Base-by-base conservation (phyloP, 768 basidiomycete species). In the Boletus rufocinnamomeus region DNA sequence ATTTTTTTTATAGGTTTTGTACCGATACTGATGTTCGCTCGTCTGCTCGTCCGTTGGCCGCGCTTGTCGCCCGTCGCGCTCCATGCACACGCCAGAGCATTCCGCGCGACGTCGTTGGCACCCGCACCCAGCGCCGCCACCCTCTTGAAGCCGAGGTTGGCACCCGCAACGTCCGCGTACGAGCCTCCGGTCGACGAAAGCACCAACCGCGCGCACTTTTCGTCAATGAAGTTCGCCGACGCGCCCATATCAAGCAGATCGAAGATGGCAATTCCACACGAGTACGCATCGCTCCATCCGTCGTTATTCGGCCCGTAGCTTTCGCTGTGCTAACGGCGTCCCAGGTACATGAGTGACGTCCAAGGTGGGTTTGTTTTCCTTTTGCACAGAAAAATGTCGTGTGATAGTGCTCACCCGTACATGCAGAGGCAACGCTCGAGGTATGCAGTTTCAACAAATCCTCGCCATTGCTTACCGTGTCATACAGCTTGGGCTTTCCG, bases 301-400 rank as follows among this genome's bases (percentile, higher is more conserved):
- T 45, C 50, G 37, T 40, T 45, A 21, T 48, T 37, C 28, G 34
- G 45, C 46, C 23, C 6, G 46, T 48, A 23, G 37, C 38, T 59
- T 48, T 72, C 51, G 60, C 51, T 61, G 27, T 63, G 48, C 69
- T 69, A 47, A 69, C 57, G 52, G 56, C 21, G 30, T 49, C n/a
- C 25, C 53, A 79, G 79, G 60, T 76, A 72, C 58, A 66, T 81
- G 72, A 78, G 79, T 27, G 79, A 81, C 59, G 80, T 80, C 17
- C 80, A 81, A 74, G 79, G 78, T 76, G 35, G 35, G 72, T 57
- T 34, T 32, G 14, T 41, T 60, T 55, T 43, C 32, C 34, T 50
- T 51, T 53, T 1, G 27, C 17, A 16, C 23, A 17, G 43, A 38
- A 38, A 35, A 48, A 41, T 11, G 14, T 19, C 37, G 16, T 32